Evolutionary conservation across 495 filamentous ascomycete genomes (phyloP), one percentile per base, ranked within the genome.

Genomic region (Lichenothelia convexa): DNA sequence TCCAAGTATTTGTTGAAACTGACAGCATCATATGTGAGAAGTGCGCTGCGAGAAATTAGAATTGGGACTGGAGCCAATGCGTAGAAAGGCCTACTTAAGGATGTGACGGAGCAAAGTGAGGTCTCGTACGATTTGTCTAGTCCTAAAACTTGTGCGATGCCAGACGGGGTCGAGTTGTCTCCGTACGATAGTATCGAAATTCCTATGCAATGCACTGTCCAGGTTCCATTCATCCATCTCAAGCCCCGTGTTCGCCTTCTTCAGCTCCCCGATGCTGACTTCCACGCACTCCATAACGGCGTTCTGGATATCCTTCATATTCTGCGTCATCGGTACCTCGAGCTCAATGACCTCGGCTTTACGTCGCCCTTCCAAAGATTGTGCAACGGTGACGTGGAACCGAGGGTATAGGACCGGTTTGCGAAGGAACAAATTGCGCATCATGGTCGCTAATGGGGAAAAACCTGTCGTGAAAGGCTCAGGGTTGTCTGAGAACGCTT

Each of bases 191-290:
- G 81, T 63, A 54, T 95, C 91, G 52, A 97, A 97, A 45, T 77
- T 87, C 52, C 76, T 80, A 42, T 94, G 80, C 38, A 97, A 58
- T 17, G 89, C 91, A 53, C 83, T 93, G 52, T 97, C 91, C 15
- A 93, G 61, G 38, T 83, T 95, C 89, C 89, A 97, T 44, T 94
- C 85, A 40, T 87, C 87, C 78, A 95, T 80, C 43, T 97, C 91
- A 4, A 97, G 59, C 0, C 85, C 84, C 0, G 75, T 66, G 48
- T 93, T 94, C 6, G 71, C 64, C 51, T 92, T 94, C 51, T 83
- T 86, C 12, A 97, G 62, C 50, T 97, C 91, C 19, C 74, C 68
- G 44, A 97, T 86, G 43, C 83, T 91, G 32, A 85, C 73, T 53
- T 95, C 89, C 11, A 97, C 87, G 53, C 91, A 95, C 53, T 94